Conservation (phyloP, 805 yeast species). For the Candida incommunis region DNA sequence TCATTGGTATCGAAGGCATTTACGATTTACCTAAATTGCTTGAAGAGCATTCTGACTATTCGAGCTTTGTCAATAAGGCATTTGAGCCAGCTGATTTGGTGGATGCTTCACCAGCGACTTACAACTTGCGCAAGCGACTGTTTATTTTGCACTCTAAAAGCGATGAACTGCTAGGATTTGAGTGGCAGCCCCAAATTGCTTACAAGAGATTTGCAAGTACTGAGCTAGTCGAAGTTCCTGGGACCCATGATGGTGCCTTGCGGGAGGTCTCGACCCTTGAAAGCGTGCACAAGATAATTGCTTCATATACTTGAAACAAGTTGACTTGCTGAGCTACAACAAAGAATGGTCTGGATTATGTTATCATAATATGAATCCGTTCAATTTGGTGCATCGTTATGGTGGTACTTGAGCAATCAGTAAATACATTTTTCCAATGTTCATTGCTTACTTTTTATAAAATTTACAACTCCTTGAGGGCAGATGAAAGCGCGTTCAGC, state of each 20-base stretch:
- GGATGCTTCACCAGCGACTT: not conserved
- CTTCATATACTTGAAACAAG: not conserved
- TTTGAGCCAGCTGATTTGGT: constrained; percentile 20
- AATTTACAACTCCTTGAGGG: constrained; percentile 11
- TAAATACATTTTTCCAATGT: too few relatives aligned
- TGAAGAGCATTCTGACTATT: constrained; percentile 44
- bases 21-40: constrained; percentile 37
- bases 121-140: not conserved
- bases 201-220: not conserved
- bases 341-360: too few relatives aligned
- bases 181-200: not conserved
- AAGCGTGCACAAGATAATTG: not conserved
- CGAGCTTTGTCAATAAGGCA: constrained; percentile 42
- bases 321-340: too few relatives aligned
- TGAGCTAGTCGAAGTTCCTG: not conserved
- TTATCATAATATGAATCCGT: too few relatives aligned
- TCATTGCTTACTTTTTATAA: not conserved
- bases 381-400: too few relatives aligned
- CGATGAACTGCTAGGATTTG: not conserved
- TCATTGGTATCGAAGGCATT: constrained; percentile 44
- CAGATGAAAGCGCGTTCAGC: constrained; percentile 30
- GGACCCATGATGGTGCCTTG: not conserved
- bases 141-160: not conserved
- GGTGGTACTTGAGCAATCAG: too few relatives aligned
- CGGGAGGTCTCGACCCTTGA: not conserved